Evolutionary conservation across 257 asterid genomes (phyloP), one percentile per base, ranked within the genome.

Genomic region (Plectranthus barbatus): DNA sequence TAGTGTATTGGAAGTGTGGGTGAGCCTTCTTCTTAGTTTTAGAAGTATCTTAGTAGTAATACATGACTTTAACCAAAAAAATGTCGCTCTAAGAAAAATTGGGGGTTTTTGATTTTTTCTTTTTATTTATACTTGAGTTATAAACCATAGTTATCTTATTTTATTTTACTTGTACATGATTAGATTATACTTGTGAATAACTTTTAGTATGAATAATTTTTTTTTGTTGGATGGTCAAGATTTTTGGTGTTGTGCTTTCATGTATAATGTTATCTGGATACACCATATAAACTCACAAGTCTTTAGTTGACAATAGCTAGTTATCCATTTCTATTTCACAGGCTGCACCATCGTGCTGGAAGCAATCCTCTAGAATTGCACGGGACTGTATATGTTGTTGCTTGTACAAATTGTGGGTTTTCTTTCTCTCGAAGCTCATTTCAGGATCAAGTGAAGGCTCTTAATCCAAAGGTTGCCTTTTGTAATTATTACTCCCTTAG

Each of bases 271-370:
- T 26, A 26, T 5, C 31, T 13, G 29, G 45, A 36, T 72, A 37
- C 10, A n/a, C 19, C 1, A 12, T 59, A 26, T 13, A 20, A 47
- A 29, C 41, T 11, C 62, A 11, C 55, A 69, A 60, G 36, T 67
- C 40, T 39, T 57, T 21, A 29, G 31, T 52, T 71, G 62, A 45
- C 45, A 29, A 5, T 67, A 33, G 31, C 26, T 37, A 41, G 49
- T 34, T 41, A 52, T 49, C 37, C 19, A 2, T 63, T 37, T 61
- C 62, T 66, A 63, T 13, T 60, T 65, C 65, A 44, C 85, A 92
- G 99, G 81, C 79, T 92, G 77, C 99, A 92, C 67, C 99, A 92
- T 77, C 90, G 85, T 66, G 95, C 96, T 61, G 99, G 99, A 42
- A 89, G 97, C 79, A 89, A 82, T 67, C 99, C 99, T 54, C 87